These are phyloP conservation scores for Fraxinus paxiana DNA, from an alignment of 305 asterid genomes.

Conservation along the genomic window DNA sequence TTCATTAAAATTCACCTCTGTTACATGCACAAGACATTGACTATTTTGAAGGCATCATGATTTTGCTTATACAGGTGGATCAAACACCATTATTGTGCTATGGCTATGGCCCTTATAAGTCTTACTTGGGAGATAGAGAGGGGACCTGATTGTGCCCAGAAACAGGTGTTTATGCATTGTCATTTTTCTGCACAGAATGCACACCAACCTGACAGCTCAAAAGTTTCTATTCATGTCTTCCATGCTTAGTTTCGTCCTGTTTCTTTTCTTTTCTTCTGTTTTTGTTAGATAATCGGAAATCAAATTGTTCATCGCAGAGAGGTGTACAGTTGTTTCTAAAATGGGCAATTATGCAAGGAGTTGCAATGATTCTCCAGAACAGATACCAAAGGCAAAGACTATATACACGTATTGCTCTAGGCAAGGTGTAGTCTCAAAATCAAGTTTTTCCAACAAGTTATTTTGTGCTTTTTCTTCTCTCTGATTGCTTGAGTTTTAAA, in stretches of 20 bases:
- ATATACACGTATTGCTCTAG: constrained; percentile 98
- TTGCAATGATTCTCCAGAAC: constrained; percentile 94
- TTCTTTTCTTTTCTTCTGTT: background rate
- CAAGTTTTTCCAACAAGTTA: constrained; percentile 2
- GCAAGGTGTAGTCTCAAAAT: constrained; percentile 54
- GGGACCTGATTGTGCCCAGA: constrained; percentile 78
- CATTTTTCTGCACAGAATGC: constrained; percentile 8
- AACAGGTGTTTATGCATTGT: constrained; percentile 55
- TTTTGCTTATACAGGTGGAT: constrained; percentile 76
- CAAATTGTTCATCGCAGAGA: constrained; percentile 50
- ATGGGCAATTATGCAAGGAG: constrained; percentile 99
- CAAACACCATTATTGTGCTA: constrained; percentile 50
- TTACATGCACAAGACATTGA: background rate
- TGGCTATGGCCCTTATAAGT: constrained; percentile 96
- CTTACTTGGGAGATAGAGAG: constrained; percentile 94
- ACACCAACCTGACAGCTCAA: constrained; percentile 6
- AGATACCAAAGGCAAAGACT: constrained; percentile 95
- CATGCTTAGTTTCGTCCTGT: constrained; percentile 8
- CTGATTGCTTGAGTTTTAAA: background rate
- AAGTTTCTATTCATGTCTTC: constrained; percentile 13
- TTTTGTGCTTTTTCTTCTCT: background rate
- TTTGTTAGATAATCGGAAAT: constrained; percentile 22
- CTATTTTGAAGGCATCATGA: constrained; percentile 1
- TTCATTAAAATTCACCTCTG: background rate
- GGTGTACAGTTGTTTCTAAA: constrained; percentile 76